phyloP scores from a whole-genome alignment of 1,284 basidiomycete genomes.

The Ustilago loliicola region DNA sequence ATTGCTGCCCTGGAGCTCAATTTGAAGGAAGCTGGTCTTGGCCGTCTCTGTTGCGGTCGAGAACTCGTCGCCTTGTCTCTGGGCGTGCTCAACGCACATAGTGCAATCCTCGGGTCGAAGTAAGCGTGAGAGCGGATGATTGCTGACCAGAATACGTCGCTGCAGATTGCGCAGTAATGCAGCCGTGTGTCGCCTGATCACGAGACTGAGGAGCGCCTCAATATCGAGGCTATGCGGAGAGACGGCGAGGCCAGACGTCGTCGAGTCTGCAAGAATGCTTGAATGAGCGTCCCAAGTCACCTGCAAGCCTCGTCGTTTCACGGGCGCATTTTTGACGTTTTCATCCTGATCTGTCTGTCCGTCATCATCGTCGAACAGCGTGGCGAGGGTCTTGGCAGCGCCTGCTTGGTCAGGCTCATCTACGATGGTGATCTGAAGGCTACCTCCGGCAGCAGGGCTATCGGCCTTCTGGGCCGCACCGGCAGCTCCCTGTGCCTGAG shows the following conservation, averaged over 20 bases:
- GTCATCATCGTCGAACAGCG: constrained; percentile 28
- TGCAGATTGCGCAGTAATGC: constrained; percentile 46
- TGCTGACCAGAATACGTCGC: constrained; percentile 40
- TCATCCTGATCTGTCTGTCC: not conserved
- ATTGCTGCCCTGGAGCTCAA: constrained; percentile 25
- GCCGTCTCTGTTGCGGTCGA: constrained; percentile 29
- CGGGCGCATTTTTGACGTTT: constrained; percentile 2
- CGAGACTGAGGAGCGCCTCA: constrained; percentile 31
- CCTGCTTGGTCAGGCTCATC: constrained; percentile 34
- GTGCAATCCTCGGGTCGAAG: constrained; percentile 45
- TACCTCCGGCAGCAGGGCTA: constrained; percentile 41
- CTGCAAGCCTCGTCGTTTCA: constrained; percentile 37
- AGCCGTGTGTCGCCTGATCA: constrained; percentile 35
- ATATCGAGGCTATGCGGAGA: constrained; percentile 38
- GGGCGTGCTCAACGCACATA: constrained; percentile 30
- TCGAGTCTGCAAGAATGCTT: constrained; percentile 33
- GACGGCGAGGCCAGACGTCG: constrained; percentile 20
- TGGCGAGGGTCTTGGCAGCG: constrained; percentile 29
- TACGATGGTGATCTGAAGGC: constrained; percentile 38
- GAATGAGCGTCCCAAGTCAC: constrained; percentile 38
- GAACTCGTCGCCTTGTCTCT: constrained; percentile 36
- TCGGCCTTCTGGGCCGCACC: constrained; percentile 13
- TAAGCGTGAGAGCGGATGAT: constrained; percentile 41
- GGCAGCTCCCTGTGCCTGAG: constrained; percentile 34
- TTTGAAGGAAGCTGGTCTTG: constrained; percentile 37